Evolutionary conservation across 495 filamentous ascomycete species (phyloP).

Genomic region (Collariella sp.): DNA sequence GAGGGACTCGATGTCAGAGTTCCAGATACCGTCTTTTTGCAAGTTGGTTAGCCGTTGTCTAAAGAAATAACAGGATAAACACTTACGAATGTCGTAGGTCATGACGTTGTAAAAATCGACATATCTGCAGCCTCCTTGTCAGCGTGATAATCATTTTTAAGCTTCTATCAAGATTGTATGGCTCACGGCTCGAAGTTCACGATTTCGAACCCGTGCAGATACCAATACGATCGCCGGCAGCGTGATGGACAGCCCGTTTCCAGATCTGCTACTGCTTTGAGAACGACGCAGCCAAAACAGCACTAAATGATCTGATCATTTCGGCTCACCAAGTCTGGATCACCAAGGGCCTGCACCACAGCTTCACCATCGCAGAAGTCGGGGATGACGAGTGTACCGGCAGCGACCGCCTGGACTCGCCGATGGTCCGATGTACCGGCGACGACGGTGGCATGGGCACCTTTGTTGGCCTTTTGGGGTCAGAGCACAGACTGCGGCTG

Average conservation of each 20-base stretch:
- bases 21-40: conserved; percentile 29
- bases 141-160: too few species aligned
- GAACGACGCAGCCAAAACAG: background rate
- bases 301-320: background rate
- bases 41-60: background rate
- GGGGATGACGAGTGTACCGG: background rate
- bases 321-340: background rate
- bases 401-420: background rate
- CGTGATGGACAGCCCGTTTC: conserved; percentile 35
- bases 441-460: conserved; percentile 1
- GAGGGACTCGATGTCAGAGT: conserved; percentile 15
- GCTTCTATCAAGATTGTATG: too few species aligned
- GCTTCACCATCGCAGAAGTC: background rate
- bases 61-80: background rate
- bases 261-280: conserved; percentile 12
- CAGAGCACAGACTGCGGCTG: background rate
- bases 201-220: conserved; percentile 41
- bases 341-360: background rate
- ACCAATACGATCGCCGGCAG: conserved; percentile 45
- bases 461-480: background rate
- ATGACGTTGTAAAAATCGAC: conserved; percentile 52
- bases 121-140: too few species aligned
- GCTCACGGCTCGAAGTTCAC: conserved; percentile 19
- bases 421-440: background rate
- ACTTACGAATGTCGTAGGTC: conserved; percentile 38